A percentile compares a stretch with the other conserved stretches of the same genome.
These are phyloP conservation scores for Didymella pinodella DNA, from an alignment of 2,329 filamentous ascomycete genomes.

Conservation along the genomic window DNA sequence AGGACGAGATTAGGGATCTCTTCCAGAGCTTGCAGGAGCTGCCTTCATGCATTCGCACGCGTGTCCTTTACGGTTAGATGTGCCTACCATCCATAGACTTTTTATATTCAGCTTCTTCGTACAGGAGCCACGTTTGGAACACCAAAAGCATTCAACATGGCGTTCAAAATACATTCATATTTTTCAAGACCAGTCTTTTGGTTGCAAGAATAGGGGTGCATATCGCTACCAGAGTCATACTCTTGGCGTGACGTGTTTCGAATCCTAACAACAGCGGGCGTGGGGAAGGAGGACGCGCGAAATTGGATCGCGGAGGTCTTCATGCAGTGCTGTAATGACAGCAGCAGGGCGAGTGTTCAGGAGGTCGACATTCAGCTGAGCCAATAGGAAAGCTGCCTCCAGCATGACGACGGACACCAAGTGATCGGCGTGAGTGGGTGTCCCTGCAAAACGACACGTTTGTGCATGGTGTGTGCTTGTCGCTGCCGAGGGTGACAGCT, in stretches of 20 bases:
- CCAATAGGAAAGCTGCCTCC: not conserved
- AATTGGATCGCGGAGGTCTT: conserved; percentile 4
- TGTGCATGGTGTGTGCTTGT: conserved; percentile 11
- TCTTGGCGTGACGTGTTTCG: conserved; percentile 1
- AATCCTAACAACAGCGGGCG: conserved; percentile 1
- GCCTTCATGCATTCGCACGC: conserved; percentile 63
- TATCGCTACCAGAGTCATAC: not conserved
- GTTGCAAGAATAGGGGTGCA: not conserved
- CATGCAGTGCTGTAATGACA: conserved; percentile 9
- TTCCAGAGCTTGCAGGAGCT: conserved; percentile 83
- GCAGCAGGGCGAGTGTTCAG: conserved; percentile 4
- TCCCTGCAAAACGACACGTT: conserved; percentile 21
- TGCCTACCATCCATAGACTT: conserved; percentile 26
- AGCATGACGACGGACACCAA: conserved; percentile 11
- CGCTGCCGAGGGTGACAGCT: not conserved
- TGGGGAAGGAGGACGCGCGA: conserved; percentile 16
- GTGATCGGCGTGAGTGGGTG: conserved; percentile 11
- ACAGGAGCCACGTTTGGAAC: conserved; percentile 2
- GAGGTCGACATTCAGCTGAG: not conserved
- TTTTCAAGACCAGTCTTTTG: not conserved
- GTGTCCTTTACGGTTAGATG: conserved; percentile 53
- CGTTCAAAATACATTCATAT: conserved; percentile 28
- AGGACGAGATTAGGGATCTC: conserved; percentile 82
- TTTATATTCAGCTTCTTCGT: conserved; percentile 45
- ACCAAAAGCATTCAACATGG: conserved; percentile 51